Base-by-base conservation (phyloP, 345 rosid species). In the Lepidium aucheri region DNA sequence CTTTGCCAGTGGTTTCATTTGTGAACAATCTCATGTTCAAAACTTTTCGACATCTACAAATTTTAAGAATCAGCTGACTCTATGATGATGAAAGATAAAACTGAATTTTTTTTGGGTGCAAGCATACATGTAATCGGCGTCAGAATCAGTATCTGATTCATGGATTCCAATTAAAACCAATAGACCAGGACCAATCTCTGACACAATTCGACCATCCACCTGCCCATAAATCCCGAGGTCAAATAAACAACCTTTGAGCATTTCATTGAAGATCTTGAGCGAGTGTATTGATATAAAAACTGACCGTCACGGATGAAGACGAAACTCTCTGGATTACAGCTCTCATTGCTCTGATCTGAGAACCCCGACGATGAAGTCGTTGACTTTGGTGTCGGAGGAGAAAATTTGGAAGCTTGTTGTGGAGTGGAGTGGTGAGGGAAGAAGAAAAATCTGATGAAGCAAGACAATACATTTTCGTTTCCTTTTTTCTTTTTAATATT, bases 121-220 rank as follows among this genome's bases (percentile, higher is more conserved):
- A 24, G 8, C 63, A 41, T 75, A 90, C 97, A 90, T 84, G 82
- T 84, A 88, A 65, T 86, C 91, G 56, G 94, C 86, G 17, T 88
- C 97, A 53, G 89, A 40, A 14, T 85, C 86, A 34, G 94, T 63
- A 65, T 93, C 97, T 54, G 83, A 80, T 41, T 86, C 96, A 74
- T 93, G 98, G 56, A 90, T 54, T 20, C 96, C 97, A 6, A 88
- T 82, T 60, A 84, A 78, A 32, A 90, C 96, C 34, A 90, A 86
- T 28, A 93, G 90, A 60, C 97, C 97, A 4, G 91, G 89, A 0
- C 97, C 96, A 16, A 93, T 90, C 73, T 88, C 87, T 63, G 97
- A 93, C 9, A 90, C 90, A 5, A 80, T 50, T 60, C 60, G 65
- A 14, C 90, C 97, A 12, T 93, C 97, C 14, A 90, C 96, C 95